These are phyloP conservation scores for Fusarium albosuccineum DNA, from an alignment of 2,329 filamentous ascomycete genomes.

Conservation along the genomic window DNA sequence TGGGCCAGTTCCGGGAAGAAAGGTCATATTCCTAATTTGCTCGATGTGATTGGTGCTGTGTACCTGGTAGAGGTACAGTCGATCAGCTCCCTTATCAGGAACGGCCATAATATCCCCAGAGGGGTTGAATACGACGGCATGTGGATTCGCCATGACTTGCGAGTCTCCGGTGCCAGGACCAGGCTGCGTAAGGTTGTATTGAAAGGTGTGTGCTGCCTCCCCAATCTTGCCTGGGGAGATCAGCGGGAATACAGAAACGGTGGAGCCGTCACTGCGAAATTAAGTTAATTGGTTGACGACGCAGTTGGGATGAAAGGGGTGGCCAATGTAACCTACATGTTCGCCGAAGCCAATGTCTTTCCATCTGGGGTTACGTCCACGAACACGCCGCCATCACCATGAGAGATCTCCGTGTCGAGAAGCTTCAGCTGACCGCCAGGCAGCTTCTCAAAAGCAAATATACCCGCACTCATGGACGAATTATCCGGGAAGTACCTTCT, in stretches of 20 bases:
- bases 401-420: not conserved
- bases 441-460: constrained; percentile 9
- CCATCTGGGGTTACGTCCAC: constrained; percentile 4
- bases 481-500: constrained; percentile 3
- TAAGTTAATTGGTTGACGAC: too few relatives aligned
- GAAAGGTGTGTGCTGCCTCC: not conserved
- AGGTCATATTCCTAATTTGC: not conserved
- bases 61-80: constrained; percentile 8
- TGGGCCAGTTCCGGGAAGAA: constrained; percentile 2
- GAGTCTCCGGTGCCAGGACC: constrained; percentile 1
- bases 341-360: constrained; percentile 5
- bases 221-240: not conserved
- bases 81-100: constrained; percentile 9
- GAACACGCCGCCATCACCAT: constrained; percentile 3
- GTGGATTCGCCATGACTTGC: constrained; percentile 3
- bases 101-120: constrained; percentile 1
- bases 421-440: not conserved
- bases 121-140: not conserved
- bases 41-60: not conserved
- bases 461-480: not conserved
- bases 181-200: constrained; percentile 7
- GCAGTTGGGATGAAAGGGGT: too few relatives aligned
- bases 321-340: constrained; percentile 2
- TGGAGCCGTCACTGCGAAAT: constrained; percentile 1
- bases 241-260: not conserved